Percentiles rank a stretch among this genome's conserved stretches.
Conservation (phyloP, 2,329 filamentous ascomycete species). For the Cladosporium cucumerinum region DNA sequence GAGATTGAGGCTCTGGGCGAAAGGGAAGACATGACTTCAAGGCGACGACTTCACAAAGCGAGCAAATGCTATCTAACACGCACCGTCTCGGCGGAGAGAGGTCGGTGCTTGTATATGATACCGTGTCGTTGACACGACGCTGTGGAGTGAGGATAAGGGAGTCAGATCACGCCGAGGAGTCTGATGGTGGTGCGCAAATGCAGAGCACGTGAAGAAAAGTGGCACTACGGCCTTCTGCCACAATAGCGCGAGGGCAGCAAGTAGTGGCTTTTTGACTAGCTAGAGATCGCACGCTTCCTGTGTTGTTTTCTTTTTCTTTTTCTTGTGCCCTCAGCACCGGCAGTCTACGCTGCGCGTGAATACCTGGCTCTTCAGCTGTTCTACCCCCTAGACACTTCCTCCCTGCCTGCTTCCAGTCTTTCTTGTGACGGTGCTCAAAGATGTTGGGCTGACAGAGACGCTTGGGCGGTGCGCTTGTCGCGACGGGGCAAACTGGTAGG, state of each 20-base stretch:
- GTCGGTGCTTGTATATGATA: background rate
- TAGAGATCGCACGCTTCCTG: slow-evolving; percentile 15
- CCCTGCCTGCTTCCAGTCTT: background rate
- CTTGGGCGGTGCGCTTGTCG: background rate
- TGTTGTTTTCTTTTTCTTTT: background rate
- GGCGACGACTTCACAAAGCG: slow-evolving; percentile 12
- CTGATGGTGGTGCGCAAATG: slow-evolving; percentile 11
- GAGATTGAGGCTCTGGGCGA: slow-evolving; percentile 35
- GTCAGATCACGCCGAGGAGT: slow-evolving; percentile 12
- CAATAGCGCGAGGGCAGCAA: slow-evolving; percentile 14
- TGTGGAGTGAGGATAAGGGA: slow-evolving; percentile 5
- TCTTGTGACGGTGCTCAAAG: background rate
- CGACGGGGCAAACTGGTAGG: background rate
- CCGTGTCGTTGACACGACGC: slow-evolving; percentile 2
- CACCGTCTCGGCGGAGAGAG: background rate
- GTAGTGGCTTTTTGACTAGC: slow-evolving; percentile 18
- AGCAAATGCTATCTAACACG: slow-evolving; percentile 14
- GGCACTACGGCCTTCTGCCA: slow-evolving; percentile 18
- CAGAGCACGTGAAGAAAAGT: slow-evolving; percentile 17
- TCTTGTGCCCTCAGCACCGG: background rate
- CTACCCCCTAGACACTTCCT: background rate
- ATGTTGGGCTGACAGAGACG: background rate
- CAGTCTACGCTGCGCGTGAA: background rate
- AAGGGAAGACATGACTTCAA: slow-evolving; percentile 55
- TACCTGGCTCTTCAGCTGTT: background rate